These are phyloP conservation scores for Cordyceps javanica DNA, from an alignment of 2,329 filamentous ascomycete genomes.

Conservation along the genomic window DNA sequence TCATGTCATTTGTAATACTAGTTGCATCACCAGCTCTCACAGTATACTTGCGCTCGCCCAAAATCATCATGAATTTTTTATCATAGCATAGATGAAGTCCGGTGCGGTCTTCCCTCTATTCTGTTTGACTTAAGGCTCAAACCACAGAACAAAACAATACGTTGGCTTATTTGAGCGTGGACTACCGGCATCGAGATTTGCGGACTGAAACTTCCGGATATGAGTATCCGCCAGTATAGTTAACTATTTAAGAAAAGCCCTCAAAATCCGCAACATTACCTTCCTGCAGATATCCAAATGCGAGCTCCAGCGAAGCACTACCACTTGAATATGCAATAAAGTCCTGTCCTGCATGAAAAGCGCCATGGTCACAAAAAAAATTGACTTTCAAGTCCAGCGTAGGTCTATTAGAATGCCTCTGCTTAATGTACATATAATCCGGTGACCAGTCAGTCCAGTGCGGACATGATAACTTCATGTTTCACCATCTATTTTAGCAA, in stretches of 20 bases:
- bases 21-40: background rate
- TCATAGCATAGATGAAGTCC: too few species aligned
- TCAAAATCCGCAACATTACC: too few species aligned
- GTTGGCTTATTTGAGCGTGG: too few species aligned
- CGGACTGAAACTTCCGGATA: too few species aligned
- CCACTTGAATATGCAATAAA: too few species aligned
- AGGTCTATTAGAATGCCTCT: slow-evolving; percentile 8
- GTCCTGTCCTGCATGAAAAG: background rate
- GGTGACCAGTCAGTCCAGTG: slow-evolving; percentile 2
- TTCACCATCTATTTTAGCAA: slow-evolving; percentile 4
- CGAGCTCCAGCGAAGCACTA: background rate
- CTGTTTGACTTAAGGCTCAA: too few species aligned
- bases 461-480: background rate
- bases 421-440: slow-evolving; percentile 12
- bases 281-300: too few species aligned
- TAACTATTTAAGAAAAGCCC: too few species aligned
- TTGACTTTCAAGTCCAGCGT: background rate
- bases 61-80: background rate
- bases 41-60: background rate
- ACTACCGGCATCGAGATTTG: too few species aligned
- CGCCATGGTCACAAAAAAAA: background rate
- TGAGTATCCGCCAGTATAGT: too few species aligned
- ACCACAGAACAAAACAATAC: too few species aligned
- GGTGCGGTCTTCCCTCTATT: too few species aligned
- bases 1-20: background rate